Base-by-base conservation (phyloP, 2,329 filamentous ascomycete species). In the Neonectria neomacrospora region DNA sequence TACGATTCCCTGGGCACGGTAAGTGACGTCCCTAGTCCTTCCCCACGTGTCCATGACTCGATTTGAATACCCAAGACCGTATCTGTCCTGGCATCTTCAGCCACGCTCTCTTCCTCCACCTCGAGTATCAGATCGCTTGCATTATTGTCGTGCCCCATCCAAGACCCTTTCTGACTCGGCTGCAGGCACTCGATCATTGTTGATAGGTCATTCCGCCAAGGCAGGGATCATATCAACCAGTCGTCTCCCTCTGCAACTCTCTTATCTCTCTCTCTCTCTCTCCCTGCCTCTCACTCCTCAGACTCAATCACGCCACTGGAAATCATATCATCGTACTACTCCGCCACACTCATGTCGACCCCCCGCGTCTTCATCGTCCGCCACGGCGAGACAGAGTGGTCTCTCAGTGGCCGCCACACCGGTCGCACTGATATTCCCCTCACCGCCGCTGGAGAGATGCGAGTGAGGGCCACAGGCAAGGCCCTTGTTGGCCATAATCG, bases 311-410 rank as follows among this genome's bases (percentile, higher is more conserved):
- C 51, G 61, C 61, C 67, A 69, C 61, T 28, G 12, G 39, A 42
- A 37, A 51, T 50, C 52, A 51, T 52, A 41, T 20, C 41, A 20
- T 34, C 34, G 28, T 51, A 37, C 23, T 30, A 47, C 16, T 48
- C 26, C 54, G 26, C n/a, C 59, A 62, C 50, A 34, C 60, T 44
- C 55, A 76, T 76, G 75, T 63, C 74, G 22, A 88, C 90, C 2
- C 92, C 92, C 2, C 86, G 92, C 56, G 89, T 92, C 76, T 95
- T 95, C 82, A 88, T 96, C 70, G 81, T 94, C 76, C 92, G 94
- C 71, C 94, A 97, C 76, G 95, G 94, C 80, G 93, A 97, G 82
- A 98, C 94, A 4, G 93, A 97, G 82, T 98, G 94, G 94, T 96
- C 92, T 5, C 88, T 97, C 51, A 91, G 91, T 70, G 94, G 93